phyloP scores from a whole-genome alignment of 257 asterid species.

The Salvia rosmarinus region DNA sequence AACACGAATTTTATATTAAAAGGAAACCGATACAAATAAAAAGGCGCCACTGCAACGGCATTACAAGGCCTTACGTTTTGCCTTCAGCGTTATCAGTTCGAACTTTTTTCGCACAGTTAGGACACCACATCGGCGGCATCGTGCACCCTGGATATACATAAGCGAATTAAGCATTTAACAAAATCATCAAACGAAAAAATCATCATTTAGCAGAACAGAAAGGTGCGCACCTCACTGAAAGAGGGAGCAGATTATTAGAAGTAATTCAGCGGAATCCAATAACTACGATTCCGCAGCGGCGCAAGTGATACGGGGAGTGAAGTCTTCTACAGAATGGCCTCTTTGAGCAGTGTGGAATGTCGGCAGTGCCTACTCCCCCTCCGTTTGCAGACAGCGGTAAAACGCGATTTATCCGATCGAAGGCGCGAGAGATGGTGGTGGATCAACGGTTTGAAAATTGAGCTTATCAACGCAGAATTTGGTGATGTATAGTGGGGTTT shows the following conservation, averaged over 20 bases:
- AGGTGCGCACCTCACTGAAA: background rate
- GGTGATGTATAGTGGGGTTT: conserved; percentile 9
- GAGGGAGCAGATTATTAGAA: background rate
- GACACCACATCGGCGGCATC: conserved; percentile 50
- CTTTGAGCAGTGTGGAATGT: background rate
- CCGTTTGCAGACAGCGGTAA: too few relatives aligned
- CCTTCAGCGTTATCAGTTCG: conserved; percentile 45
- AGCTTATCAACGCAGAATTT: background rate
- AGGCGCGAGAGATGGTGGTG: background rate
- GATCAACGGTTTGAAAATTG: background rate
- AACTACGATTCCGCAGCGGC: background rate
- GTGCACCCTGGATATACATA: conserved; percentile 34
- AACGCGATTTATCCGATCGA: background rate
- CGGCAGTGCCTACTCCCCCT: too few relatives aligned
- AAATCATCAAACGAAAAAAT: conserved; percentile 3
- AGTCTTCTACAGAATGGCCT: too few relatives aligned
- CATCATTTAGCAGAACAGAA: background rate
- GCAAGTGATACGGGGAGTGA: background rate
- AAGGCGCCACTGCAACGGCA: background rate
- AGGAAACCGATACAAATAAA: background rate
- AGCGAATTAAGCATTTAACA: background rate
- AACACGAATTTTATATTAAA: background rate
- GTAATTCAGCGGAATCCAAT: background rate
- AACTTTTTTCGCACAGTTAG: conserved; percentile 44
- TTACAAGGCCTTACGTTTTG: conserved; percentile 47